phyloP scores from a whole-genome alignment of 805 yeast genomes.

The Candida loeiensis region DNA sequence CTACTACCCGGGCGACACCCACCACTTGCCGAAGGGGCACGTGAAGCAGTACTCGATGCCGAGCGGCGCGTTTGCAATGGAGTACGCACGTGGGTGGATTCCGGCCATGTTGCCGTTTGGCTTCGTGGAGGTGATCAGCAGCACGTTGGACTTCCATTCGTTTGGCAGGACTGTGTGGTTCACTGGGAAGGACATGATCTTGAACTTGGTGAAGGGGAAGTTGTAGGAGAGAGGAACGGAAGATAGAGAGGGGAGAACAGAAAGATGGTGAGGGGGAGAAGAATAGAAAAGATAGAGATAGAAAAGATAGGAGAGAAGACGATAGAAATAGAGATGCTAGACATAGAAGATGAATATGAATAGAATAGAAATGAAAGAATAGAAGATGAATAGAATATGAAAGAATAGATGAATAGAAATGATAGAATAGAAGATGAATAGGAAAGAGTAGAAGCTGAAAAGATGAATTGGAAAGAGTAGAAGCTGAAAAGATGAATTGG shows the following conservation, averaged over 20 bases:
- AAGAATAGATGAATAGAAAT: too few species aligned
- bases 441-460: too few species aligned
- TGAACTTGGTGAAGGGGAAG: slow-evolving; percentile 67
- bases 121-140: slow-evolving; percentile 69
- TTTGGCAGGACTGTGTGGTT: slow-evolving; percentile 64
- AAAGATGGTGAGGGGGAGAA: background rate
- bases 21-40: slow-evolving; percentile 69
- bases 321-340: too few species aligned
- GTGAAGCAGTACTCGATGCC: slow-evolving; percentile 88
- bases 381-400: too few species aligned
- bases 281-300: background rate
- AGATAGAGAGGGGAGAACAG: background rate
- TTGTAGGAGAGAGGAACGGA: background rate
- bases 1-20: slow-evolving; percentile 85
- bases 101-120: slow-evolving; percentile 98
- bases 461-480: too few species aligned
- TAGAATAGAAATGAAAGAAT: too few species aligned
- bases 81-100: slow-evolving; percentile 97
- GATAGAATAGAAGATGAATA: too few species aligned
- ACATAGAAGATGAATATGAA: too few species aligned
- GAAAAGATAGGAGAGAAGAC: too few species aligned
- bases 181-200: slow-evolving; percentile 76
- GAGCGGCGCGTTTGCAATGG: slow-evolving; percentile 79
- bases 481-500: too few species aligned
- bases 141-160: slow-evolving; percentile 76